Evolutionary conservation across 176 grass and related monocot genomes (phyloP).

Genomic region (Echinochloa phyllopogon): DNA sequence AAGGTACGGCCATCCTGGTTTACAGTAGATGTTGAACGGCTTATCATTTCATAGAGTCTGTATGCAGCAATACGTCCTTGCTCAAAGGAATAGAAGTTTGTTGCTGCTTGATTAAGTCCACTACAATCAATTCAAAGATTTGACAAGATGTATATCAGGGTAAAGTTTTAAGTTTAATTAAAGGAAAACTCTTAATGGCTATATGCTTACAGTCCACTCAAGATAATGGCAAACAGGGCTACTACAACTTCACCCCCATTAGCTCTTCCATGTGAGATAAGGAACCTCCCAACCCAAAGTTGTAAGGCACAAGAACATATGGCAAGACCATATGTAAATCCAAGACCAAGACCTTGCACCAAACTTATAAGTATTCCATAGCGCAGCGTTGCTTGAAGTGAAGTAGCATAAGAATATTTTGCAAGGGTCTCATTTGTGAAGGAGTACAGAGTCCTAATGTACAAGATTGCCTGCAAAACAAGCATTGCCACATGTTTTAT

Average conservation of each 20-base stretch:
- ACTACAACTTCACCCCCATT: slow-evolving; percentile 93
- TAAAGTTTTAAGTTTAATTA: slow-evolving; percentile 35
- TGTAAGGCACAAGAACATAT: slow-evolving; percentile 99
- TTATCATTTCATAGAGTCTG: slow-evolving; percentile 98
- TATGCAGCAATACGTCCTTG: slow-evolving; percentile 99
- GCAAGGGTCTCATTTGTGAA: slow-evolving; percentile 97
- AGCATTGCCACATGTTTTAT: slow-evolving; percentile 1
- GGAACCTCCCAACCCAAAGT: slow-evolving; percentile 91
- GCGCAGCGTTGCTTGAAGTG: slow-evolving; percentile 94
- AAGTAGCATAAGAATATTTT: slow-evolving; percentile 98
- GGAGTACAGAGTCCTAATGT: slow-evolving; percentile 88
- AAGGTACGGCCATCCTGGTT: slow-evolving; percentile 86
- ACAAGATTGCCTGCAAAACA: slow-evolving; percentile 83
- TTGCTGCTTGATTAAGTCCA: slow-evolving; percentile 97
- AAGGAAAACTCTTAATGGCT: slow-evolving; percentile 14
- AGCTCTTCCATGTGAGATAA: slow-evolving; percentile 82
- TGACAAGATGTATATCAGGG: slow-evolving; percentile 31
- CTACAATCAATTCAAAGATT: slow-evolving; percentile 53
- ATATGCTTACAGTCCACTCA: slow-evolving; percentile 91
- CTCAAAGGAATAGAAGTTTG: slow-evolving; percentile 99
- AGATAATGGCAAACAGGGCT: slow-evolving; percentile 85
- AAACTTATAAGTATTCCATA: slow-evolving; percentile 97
- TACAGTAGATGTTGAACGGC: slow-evolving; percentile 76
- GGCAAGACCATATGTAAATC: slow-evolving; percentile 99
- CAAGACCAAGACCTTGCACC: slow-evolving; percentile 97